These are phyloP conservation scores for Trypanosomatidae sp. DNA, from an alignment of 208 protist genomes.

Conservation along the genomic window DNA sequence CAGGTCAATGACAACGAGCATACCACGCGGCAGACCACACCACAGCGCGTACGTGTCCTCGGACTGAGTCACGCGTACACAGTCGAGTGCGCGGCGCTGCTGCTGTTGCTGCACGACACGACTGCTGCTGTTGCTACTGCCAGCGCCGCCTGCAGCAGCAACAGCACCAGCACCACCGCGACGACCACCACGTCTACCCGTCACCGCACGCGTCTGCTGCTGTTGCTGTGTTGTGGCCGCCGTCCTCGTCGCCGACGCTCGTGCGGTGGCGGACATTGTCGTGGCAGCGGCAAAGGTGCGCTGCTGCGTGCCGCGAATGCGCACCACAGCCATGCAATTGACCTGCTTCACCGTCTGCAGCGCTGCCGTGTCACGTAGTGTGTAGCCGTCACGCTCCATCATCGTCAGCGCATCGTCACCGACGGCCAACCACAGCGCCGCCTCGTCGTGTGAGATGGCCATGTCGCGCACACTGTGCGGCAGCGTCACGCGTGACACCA, in stretches of 20 bases:
- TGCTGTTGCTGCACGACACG: not conserved
- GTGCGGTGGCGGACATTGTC: not conserved
- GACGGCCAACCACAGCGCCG: constrained; percentile 47
- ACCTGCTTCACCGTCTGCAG: constrained; percentile 63
- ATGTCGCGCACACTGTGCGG: constrained; percentile 30
- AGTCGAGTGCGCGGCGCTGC: not conserved
- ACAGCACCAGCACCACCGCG: constrained; percentile 5
- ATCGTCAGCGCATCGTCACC: constrained; percentile 61
- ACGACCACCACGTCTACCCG: constrained; percentile 4
- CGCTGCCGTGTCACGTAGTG: constrained; percentile 28
- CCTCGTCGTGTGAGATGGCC: constrained; percentile 46
- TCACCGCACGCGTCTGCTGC: too few relatives aligned
- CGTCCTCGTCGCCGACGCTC: constrained; percentile 3
- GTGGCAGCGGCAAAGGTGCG: constrained; percentile 28
- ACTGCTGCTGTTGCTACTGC: not conserved
- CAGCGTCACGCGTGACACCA: constrained; percentile 42
- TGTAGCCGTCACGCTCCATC: constrained; percentile 25
- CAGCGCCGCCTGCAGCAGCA: not conserved
- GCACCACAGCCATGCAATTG: constrained; percentile 70
- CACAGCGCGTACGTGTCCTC: constrained; percentile 31
- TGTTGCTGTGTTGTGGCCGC: constrained; percentile 4
- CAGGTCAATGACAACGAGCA: constrained; percentile 64
- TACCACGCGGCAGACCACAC: constrained; percentile 64
- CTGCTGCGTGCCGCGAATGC: constrained; percentile 26
- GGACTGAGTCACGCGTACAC: not conserved